A percentile compares a stretch with the other conserved stretches of the same genome.
phyloP scores from a whole-genome alignment of 768 basidiomycete species.

The Termitomyces sp. region DNA sequence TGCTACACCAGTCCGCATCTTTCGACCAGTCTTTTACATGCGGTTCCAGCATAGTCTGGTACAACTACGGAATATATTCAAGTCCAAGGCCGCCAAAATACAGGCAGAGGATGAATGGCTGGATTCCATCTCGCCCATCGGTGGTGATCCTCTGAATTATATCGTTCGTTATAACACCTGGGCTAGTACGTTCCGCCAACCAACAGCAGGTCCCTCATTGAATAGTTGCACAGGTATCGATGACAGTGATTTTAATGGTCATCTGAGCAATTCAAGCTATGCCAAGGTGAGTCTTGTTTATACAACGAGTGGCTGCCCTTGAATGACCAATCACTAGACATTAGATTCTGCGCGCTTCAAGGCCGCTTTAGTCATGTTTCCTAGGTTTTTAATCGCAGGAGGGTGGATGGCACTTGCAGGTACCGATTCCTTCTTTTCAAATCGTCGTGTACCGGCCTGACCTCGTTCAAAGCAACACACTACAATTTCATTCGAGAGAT shows the following conservation, averaged over 20 bases:
- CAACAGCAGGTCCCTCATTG: neutral
- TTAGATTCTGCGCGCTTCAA: constrained; percentile 47
- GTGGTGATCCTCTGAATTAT: constrained; percentile 49
- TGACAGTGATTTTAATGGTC: constrained; percentile 69
- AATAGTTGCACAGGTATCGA: constrained; percentile 44
- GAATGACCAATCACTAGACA: constrained; percentile 19
- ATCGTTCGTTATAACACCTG: constrained; percentile 37
- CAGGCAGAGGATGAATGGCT: constrained; percentile 37
- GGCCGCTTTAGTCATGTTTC: constrained; percentile 44
- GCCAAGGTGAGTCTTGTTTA: constrained; percentile 45
- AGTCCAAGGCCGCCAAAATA: constrained; percentile 24
- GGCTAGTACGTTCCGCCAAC: constrained; percentile 49
- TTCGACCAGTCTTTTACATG: constrained; percentile 38
- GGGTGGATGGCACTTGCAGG: constrained; percentile 60
- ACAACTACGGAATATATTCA: constrained; percentile 31
- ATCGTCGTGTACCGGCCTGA: neutral
- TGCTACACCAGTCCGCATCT: constrained; percentile 42
- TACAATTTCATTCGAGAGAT: constrained; percentile 71
- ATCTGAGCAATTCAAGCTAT: constrained; percentile 80
- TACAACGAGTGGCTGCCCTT: neutral
- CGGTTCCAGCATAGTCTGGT: constrained; percentile 28
- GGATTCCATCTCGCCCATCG: constrained; percentile 47
- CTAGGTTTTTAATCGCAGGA: constrained; percentile 50
- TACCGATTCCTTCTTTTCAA: constrained; percentile 28
- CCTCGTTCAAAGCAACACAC: constrained; percentile 45